Conservation (phyloP, 345 rosid genomes). For the Odontarrhena argentea region DNA sequence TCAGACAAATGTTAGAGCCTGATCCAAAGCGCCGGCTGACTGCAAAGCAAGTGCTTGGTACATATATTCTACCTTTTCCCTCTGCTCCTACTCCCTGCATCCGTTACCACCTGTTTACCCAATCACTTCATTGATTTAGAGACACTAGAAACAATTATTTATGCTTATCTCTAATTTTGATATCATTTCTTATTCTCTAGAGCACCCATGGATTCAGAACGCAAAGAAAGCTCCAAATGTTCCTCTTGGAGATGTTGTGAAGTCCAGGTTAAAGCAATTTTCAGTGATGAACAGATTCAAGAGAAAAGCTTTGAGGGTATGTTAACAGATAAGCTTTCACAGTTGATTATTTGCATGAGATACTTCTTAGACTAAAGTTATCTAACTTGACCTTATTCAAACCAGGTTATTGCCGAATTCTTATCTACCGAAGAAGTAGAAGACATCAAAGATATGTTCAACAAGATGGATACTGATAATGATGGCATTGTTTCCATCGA, state of each 20-base stretch:
- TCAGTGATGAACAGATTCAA: conserved; percentile 99
- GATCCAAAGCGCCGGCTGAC: conserved; percentile 91
- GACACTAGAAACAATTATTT: background rate
- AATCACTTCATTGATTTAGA: conserved; percentile 13
- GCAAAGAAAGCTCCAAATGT: conserved; percentile 97
- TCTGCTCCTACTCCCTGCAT: conserved; percentile 11
- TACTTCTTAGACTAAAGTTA: conserved; percentile 14
- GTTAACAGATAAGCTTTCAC: conserved; percentile 40
- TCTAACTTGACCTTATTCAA: conserved; percentile 26
- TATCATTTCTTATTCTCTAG: conserved; percentile 44
- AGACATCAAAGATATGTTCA: conserved; percentile 91
- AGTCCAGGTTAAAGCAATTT: conserved; percentile 93
- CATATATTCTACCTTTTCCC: conserved; percentile 8
- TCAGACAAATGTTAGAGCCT: conserved; percentile 96
- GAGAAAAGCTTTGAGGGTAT: conserved; percentile 97
- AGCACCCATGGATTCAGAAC: conserved; percentile 98
- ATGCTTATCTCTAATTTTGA: conserved; percentile 17
- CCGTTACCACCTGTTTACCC: background rate
- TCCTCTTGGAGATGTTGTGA: conserved; percentile 98
- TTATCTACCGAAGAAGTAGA: conserved; percentile 87
- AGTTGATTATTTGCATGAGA: background rate
- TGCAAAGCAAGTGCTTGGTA: conserved; percentile 98
- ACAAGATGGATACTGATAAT: conserved; percentile 88
- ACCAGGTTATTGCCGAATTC: conserved; percentile 94
- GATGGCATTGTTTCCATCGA: conserved; percentile 87